Conservation (phyloP, 306 rosid species). For the Lupinus albus region DNA sequence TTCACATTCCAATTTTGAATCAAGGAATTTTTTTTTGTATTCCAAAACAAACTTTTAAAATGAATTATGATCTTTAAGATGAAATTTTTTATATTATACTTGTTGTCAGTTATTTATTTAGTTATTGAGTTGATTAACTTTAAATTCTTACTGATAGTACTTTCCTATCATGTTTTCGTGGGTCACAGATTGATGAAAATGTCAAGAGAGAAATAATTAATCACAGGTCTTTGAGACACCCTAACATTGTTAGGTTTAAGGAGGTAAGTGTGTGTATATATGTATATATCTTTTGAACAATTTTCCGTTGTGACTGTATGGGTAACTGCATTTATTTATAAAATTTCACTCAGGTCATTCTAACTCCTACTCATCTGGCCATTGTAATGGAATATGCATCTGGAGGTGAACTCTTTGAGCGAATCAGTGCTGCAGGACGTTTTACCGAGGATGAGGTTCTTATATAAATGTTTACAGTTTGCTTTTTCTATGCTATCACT, state of each 20-base stretch:
- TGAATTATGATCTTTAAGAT: not conserved
- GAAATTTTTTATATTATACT: slow-evolving; percentile 12
- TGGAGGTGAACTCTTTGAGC: slow-evolving; percentile 88
- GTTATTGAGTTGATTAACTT: not conserved
- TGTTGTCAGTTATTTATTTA: not conserved
- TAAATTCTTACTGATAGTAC: slow-evolving; percentile 5
- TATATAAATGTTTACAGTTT: slow-evolving; percentile 1
- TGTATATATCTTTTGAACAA: not conserved
- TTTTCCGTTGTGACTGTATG: not conserved
- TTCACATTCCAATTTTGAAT: slow-evolving; percentile 4
- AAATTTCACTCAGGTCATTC: slow-evolving; percentile 59
- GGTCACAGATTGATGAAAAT: slow-evolving; percentile 88
- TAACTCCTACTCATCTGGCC: slow-evolving; percentile 92
- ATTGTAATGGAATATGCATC: slow-evolving; percentile 97
- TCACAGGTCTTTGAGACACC: slow-evolving; percentile 95
- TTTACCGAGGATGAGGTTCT: slow-evolving; percentile 85
- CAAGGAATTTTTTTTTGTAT: not conserved
- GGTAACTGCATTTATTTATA: not conserved
- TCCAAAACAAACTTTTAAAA: slow-evolving; percentile 5
- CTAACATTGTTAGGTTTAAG: slow-evolving; percentile 89
- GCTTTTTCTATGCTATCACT: not conserved
- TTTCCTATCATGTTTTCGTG: slow-evolving; percentile 33
- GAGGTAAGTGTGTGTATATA: slow-evolving; percentile 61
- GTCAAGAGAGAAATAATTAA: slow-evolving; percentile 93
- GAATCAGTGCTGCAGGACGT: slow-evolving; percentile 76